Evolutionary conservation across 306 rosid species (phyloP).

Genomic region (Sesbania bispinosa): DNA sequence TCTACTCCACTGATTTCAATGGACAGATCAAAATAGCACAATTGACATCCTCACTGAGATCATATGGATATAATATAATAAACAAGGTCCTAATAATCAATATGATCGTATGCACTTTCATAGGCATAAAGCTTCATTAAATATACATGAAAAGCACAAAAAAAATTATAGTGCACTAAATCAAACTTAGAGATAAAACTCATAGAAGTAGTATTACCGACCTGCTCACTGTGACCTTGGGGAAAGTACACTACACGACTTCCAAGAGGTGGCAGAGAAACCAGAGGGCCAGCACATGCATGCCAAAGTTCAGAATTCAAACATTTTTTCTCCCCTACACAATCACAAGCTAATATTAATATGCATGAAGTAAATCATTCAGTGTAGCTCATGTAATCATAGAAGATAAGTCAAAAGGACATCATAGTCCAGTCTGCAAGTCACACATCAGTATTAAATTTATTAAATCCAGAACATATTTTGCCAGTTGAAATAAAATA

Average conservation of each 20-base stretch:
- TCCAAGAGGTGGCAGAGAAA: constrained; percentile 63
- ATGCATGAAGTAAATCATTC: neutral
- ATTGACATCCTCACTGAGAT: neutral
- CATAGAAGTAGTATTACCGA: constrained; percentile 19
- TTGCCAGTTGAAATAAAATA: neutral
- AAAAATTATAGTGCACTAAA: neutral
- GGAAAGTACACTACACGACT: constrained; percentile 77
- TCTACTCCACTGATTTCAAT: constrained; percentile 3
- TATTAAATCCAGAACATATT: neutral
- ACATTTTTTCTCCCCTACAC: constrained; percentile 63
- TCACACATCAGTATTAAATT: neutral
- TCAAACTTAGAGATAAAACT: neutral
- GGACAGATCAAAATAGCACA: neutral
- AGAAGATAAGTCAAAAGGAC: neutral
- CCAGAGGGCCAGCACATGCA: constrained; percentile 79
- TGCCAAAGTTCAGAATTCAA: constrained; percentile 81
- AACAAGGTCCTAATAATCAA: neutral
- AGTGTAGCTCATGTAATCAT: neutral
- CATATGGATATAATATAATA: neutral
- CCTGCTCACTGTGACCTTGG: constrained; percentile 85
- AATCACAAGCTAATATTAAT: constrained; percentile 21
- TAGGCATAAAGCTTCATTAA: constrained; percentile 13
- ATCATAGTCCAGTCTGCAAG: neutral
- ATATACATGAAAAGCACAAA: neutral
- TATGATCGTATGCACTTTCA: neutral